phyloP scores from a whole-genome alignment of 305 asterid species.

The Rubia occidens region DNA sequence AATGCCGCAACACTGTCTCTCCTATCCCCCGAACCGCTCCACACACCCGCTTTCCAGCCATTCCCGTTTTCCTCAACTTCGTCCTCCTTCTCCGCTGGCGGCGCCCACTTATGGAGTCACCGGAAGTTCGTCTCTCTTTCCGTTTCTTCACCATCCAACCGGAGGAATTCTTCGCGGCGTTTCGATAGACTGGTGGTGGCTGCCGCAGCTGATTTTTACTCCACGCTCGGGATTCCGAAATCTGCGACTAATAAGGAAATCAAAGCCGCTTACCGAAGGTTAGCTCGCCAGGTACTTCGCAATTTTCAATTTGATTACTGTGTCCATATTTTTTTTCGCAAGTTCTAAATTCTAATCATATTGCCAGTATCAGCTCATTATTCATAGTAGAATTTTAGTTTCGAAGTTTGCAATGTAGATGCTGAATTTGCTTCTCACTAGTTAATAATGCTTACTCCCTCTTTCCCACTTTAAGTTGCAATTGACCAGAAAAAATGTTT shows the following conservation, averaged over 20 bases:
- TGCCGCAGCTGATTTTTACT: slow-evolving; percentile 93
- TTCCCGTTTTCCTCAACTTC: slow-evolving; percentile 42
- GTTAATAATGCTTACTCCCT: background rate
- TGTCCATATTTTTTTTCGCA: background rate
- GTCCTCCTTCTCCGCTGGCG: slow-evolving; percentile 47
- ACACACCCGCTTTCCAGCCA: slow-evolving; percentile 15
- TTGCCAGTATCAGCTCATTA: background rate
- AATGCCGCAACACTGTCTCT: slow-evolving; percentile 33
- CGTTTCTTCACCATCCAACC: slow-evolving; percentile 39
- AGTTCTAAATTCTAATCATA: background rate
- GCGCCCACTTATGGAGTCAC: slow-evolving; percentile 31
- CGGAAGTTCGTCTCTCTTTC: slow-evolving; percentile 37
- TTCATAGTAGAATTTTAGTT: background rate
- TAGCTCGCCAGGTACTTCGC: slow-evolving; percentile 82
- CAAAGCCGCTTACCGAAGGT: slow-evolving; percentile 83
- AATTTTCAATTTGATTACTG: background rate
- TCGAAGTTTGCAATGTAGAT: background rate
- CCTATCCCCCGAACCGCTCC: slow-evolving; percentile 27
- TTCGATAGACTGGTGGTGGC: slow-evolving; percentile 60
- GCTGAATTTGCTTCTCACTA: background rate
- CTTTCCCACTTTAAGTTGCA: background rate
- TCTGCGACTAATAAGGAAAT: slow-evolving; percentile 81
- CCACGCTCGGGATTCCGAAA: slow-evolving; percentile 84
- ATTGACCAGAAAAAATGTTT: background rate
- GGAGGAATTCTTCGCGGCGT: slow-evolving; percentile 51